Conservation (phyloP, 192 early-diverging fungal genomes). For the Neocallimastix lanati region DNA sequence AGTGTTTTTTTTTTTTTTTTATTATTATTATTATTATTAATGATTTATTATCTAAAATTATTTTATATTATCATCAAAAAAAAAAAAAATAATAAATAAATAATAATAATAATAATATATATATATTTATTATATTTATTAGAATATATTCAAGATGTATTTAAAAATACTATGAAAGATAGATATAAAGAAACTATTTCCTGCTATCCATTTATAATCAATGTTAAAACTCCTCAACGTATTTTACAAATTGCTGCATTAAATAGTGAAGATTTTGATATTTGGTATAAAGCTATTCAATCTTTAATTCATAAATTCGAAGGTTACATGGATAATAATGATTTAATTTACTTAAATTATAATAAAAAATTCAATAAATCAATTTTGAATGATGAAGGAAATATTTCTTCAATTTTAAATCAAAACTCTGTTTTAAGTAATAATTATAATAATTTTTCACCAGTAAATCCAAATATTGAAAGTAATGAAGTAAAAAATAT, state of each 20-base stretch:
- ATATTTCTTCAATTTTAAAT: not conserved
- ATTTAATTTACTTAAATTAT: not conserved
- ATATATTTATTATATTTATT: too few species aligned
- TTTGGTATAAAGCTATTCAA: not conserved
- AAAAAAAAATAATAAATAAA: too few species aligned
- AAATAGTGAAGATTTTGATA: not conserved
- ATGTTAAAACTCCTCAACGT: not conserved
- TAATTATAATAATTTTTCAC: not conserved
- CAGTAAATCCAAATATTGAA: not conserved
- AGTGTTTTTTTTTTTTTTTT: too few species aligned
- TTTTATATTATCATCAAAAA: too few species aligned
- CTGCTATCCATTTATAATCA: not conserved
- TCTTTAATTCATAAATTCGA: not conserved
- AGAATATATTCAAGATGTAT: not conserved
- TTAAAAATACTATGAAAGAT: not conserved
- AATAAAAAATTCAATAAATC: not conserved
- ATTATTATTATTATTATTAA: too few species aligned
- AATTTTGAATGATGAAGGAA: not conserved
- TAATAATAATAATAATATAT: too few species aligned
- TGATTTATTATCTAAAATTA: too few species aligned
- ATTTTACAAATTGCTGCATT: not conserved
- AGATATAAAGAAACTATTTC: not conserved
- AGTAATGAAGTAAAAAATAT: not conserved
- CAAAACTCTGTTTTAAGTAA: not conserved
- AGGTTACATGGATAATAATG: not conserved